Evolutionary conservation across 179 eudicot species (phyloP), one percentile per base, ranked within the genome.

Genomic region (Beta corolliflora): DNA sequence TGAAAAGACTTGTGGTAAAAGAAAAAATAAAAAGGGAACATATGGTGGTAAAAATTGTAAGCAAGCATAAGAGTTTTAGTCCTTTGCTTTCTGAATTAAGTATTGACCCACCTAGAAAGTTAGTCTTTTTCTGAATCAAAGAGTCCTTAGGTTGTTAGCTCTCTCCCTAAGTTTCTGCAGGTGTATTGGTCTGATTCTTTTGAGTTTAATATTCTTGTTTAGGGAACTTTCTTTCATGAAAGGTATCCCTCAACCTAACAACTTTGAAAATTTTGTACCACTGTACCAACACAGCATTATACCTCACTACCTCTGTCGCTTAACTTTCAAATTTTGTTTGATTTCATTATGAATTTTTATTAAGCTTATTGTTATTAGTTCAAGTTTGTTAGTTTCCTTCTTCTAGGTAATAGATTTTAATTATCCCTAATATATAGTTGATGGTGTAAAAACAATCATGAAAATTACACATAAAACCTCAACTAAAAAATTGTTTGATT

Each of bases 11-110:
- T 25, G 16, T 60, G 64, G 73, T 77, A 77, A 52, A n/a, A 72
- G 18, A 76, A 61, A 5, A 31, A 31, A 31, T 4, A 5, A 53
- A 41, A 74, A 31, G 66, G 77, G 59, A 23, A 71, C 55, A 23
- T 72, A 56, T 14, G 11, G 72, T 16, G 77, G 82, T 80, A 75
- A 81, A 81, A 46, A 52, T 58, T n/a, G 8, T 18, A 73, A 65
- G 78, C 78, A 67, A 60, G 82, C 54, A 77, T 12, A 84, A 77
- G 76, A 73, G 81, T 77, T 78, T 52, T 67, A 79, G 82, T 77
- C 84, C 84, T 52, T 84, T 77, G 84, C 86, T 84, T 84, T 84
- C 21, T 72, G 23, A 58, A 71, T 2, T 36, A 36, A 2, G 41
- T 36, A 36, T 71, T 71, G 81, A 83, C 67, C 77, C 73, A 75